Conservation (phyloP, 495 filamentous ascomycete genomes). For the Jackrogersella minutella region DNA sequence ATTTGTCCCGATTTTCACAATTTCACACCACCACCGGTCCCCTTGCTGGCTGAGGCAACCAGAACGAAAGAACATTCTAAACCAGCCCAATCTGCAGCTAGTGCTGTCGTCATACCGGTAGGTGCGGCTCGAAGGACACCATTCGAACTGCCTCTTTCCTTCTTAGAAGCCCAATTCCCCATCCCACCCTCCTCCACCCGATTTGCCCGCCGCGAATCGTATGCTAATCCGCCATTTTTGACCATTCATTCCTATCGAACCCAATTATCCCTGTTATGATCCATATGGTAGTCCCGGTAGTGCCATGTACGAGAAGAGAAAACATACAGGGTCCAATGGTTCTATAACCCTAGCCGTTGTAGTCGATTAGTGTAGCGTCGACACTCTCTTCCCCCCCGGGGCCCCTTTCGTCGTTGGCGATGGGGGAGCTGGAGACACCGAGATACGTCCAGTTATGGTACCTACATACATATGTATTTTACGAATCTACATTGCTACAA, state of each 20-base stretch:
- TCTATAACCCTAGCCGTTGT: conserved; percentile 9
- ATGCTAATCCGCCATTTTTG: conserved; percentile 24
- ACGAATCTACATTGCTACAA: too few species aligned
- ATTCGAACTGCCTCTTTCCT: conserved; percentile 31
- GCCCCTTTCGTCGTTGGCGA: not conserved
- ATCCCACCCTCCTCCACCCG: conserved; percentile 26
- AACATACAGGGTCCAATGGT: conserved; percentile 22
- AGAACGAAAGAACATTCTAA: conserved; percentile 13
- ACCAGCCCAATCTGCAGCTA: conserved; percentile 34
- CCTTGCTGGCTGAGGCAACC: conserved; percentile 4
- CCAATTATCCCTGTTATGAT: conserved; percentile 13
- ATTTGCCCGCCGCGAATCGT: conserved; percentile 22
- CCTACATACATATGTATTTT: too few species aligned
- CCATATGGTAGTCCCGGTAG: conserved; percentile 28
- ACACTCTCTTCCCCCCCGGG: not conserved
- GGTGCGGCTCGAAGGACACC: conserved; percentile 21
- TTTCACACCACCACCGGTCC: not conserved
- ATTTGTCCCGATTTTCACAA: conserved; percentile 28
- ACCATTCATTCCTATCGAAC: conserved; percentile 23
- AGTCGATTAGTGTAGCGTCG: conserved; percentile 13
- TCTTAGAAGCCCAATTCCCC: conserved; percentile 36
- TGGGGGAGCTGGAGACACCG: conserved; percentile 10
- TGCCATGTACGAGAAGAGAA: conserved; percentile 13
- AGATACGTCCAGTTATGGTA: conserved; percentile 13
- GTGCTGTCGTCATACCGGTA: conserved; percentile 41